Evolutionary conservation across 2,329 filamentous ascomycete species (phyloP).

Genomic region (Diaporthe citrichinensis): DNA sequence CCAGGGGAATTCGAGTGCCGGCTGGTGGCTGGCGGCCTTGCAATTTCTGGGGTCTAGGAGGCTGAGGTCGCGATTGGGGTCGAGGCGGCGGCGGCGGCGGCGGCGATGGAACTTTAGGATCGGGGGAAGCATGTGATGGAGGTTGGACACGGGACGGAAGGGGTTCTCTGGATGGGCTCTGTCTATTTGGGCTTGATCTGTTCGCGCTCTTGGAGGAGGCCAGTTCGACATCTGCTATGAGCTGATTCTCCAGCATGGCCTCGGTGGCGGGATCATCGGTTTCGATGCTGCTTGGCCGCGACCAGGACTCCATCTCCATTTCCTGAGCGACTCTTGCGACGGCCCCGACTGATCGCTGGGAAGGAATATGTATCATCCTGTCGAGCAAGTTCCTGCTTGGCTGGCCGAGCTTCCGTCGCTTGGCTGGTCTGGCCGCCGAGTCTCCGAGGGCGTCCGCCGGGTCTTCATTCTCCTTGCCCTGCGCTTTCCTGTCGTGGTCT

Average conservation of each 20-base stretch:
- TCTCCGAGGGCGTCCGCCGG: background rate
- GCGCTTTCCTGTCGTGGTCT: background rate
- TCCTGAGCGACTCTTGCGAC: slow-evolving; percentile 29
- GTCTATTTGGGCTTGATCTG: slow-evolving; percentile 2
- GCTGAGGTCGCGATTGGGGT: background rate
- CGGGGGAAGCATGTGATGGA: background rate
- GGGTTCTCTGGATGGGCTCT: slow-evolving; percentile 4
- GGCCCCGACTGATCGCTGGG: slow-evolving; percentile 1
- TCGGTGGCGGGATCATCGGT: slow-evolving; percentile 35
- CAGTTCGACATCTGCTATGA: slow-evolving; percentile 35
- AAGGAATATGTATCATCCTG: slow-evolving; percentile 18
- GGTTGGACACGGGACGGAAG: background rate
- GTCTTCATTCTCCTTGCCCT: slow-evolving; percentile 26
- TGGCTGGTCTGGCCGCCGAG: slow-evolving; percentile 13
- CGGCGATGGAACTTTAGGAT: background rate
- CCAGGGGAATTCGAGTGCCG: background rate
- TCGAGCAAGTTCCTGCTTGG: slow-evolving; percentile 3
- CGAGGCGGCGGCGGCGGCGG: background rate
- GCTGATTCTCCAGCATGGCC: slow-evolving; percentile 32
- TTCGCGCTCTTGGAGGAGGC: slow-evolving; percentile 24
- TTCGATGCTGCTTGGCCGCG: slow-evolving; percentile 36
- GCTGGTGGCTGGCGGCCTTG: background rate
- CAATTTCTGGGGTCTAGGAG: background rate
- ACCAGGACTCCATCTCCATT: slow-evolving; percentile 17
- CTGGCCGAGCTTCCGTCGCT: slow-evolving; percentile 32